Conservation (phyloP, 768 basidiomycete genomes). For the Suillus hirtellus region DNA sequence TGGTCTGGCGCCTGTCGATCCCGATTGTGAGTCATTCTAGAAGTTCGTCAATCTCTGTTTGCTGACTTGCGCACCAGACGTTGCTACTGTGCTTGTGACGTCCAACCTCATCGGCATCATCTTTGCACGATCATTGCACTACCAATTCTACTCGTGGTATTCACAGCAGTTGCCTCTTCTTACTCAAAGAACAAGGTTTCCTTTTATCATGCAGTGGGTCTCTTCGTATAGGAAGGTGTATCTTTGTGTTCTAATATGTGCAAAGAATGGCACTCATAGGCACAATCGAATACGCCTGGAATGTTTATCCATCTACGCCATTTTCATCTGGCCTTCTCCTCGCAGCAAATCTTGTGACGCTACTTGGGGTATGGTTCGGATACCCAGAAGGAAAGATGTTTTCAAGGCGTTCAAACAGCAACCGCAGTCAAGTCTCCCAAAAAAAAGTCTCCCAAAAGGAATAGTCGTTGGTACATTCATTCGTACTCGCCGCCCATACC, state of each 20-base stretch:
- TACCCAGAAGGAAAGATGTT: slow-evolving; percentile 39
- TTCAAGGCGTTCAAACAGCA: slow-evolving; percentile 5
- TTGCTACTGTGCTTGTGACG: slow-evolving; percentile 81
- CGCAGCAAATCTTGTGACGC: slow-evolving; percentile 48
- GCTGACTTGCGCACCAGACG: slow-evolving; percentile 49
- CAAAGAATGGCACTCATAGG: slow-evolving; percentile 61
- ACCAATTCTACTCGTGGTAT: slow-evolving; percentile 99
- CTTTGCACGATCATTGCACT: slow-evolving; percentile 93
- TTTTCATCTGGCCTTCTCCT: slow-evolving; percentile 61
- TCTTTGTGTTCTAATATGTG: slow-evolving; percentile 4
- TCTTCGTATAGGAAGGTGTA: background rate
- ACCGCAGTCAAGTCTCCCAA: background rate
- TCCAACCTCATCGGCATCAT: slow-evolving; percentile 90
- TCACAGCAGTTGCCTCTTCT: slow-evolving; percentile 87
- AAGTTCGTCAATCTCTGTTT: slow-evolving; percentile 7
- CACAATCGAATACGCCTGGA: slow-evolving; percentile 84
- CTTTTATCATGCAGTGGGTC: slow-evolving; percentile 59
- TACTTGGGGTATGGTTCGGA: slow-evolving; percentile 58
- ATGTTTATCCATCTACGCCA: slow-evolving; percentile 78
- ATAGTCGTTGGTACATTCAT: slow-evolving; percentile 11
- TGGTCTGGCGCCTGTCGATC: slow-evolving; percentile 43
- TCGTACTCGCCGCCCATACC: slow-evolving; percentile 54
- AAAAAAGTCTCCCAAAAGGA: slow-evolving; percentile 1
- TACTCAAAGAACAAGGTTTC: slow-evolving; percentile 71
- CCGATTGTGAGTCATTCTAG: slow-evolving; percentile 58